phyloP scores from a whole-genome alignment of 768 basidiomycete species.

The Rhodotorula kratochvilovae region DNA sequence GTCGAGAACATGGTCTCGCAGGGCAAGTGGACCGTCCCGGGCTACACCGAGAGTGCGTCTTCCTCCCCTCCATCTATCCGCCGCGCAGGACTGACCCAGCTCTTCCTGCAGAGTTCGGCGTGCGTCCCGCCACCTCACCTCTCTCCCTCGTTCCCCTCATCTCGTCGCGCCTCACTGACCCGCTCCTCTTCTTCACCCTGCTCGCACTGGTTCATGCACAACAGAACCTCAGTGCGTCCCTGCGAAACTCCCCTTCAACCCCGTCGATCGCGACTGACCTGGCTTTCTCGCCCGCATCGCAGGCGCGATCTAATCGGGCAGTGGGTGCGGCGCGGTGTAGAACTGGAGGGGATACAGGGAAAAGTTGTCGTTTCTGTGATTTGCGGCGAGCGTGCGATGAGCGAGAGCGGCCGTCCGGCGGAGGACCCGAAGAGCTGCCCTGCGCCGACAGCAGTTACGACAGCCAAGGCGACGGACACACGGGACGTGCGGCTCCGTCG shows the following conservation, averaged over 20 bases:
- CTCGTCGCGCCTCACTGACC: not conserved
- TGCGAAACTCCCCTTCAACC: too few relatives aligned
- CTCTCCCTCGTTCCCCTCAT: not conserved
- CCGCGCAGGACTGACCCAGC: not conserved
- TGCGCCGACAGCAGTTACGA: too few relatives aligned
- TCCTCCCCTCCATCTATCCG: not conserved
- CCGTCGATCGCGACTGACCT: not conserved
- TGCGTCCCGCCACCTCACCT: not conserved
- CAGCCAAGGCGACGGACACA: too few relatives aligned
- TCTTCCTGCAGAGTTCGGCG: constrained; percentile 23
- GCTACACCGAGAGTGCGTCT: constrained; percentile 51
- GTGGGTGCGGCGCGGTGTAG: not conserved
- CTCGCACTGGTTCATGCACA: not conserved
- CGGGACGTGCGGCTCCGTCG: too few relatives aligned
- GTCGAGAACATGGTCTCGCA: constrained; percentile 94
- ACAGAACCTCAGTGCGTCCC: constrained; percentile 26
- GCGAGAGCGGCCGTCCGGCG: too few relatives aligned
- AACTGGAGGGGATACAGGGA: not conserved
- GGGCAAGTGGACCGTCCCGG: constrained; percentile 97
- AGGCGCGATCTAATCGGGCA: constrained; percentile 23
- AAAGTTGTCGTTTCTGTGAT: constrained; percentile 16
- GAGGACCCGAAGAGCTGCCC: too few relatives aligned
- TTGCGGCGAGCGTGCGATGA: not conserved
- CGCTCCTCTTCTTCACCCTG: not conserved
- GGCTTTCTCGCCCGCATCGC: not conserved